These are phyloP conservation scores for Mycena olivaceomarginata DNA, from an alignment of 768 basidiomycete genomes.

Conservation along the genomic window DNA sequence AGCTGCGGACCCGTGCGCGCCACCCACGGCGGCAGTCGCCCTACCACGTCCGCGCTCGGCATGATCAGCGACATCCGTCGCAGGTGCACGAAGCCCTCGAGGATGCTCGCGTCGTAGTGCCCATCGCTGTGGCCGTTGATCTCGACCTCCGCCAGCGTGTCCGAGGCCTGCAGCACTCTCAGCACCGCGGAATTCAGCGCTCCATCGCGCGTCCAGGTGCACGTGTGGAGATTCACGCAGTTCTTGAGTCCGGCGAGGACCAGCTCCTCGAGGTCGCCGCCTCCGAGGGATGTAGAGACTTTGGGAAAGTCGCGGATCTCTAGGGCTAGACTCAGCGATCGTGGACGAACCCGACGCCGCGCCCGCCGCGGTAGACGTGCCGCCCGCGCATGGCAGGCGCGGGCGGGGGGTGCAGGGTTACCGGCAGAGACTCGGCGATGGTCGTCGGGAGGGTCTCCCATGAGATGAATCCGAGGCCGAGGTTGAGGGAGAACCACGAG, in stretches of 20 bases:
- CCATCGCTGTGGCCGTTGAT: conserved; percentile 81
- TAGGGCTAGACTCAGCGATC: conserved; percentile 48
- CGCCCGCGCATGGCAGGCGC: no score
- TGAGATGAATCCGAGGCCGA: no score
- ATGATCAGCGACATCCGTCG: conserved; percentile 81
- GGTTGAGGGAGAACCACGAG: no score
- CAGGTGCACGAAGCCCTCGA: conserved; percentile 71
- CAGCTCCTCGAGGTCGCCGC: conserved; percentile 56
- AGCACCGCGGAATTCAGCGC: conserved; percentile 79
- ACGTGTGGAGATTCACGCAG: conserved; percentile 76
- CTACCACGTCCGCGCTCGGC: conserved; percentile 77
- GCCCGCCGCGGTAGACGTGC: no score
- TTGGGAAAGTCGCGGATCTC: conserved; percentile 88
- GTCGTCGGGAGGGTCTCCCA: no score
- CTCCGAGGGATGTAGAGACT: conserved; percentile 72
- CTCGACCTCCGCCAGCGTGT: conserved; percentile 73
- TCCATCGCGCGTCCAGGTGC: conserved; percentile 89
- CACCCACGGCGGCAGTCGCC: conserved; percentile 72
- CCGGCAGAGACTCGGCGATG: no score
- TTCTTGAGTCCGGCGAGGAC: conserved; percentile 75
- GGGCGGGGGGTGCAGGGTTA: no score
- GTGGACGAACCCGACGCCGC: no score
- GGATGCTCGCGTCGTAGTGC: conserved; percentile 72
- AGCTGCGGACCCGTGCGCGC: conserved; percentile 65
- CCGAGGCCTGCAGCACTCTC: conserved; percentile 65